Evolutionary conservation across 2,329 filamentous ascomycete genomes (phyloP).

Genomic region (Corinectria fuckeliana): DNA sequence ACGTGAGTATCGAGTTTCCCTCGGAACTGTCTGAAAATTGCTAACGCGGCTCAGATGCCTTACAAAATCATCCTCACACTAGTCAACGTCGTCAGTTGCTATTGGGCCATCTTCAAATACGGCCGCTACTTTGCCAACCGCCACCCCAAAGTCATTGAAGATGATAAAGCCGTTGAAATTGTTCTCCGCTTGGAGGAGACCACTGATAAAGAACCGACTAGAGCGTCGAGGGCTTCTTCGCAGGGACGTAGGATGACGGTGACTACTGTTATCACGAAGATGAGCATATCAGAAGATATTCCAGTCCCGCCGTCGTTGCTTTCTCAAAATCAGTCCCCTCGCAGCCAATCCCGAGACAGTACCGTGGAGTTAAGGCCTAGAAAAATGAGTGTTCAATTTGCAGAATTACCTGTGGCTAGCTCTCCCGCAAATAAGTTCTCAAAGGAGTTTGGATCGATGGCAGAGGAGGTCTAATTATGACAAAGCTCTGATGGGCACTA

Average conservation of each 20-base stretch:
- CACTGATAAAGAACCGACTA: not conserved
- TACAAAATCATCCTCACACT: constrained; percentile 11
- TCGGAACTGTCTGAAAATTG: not conserved
- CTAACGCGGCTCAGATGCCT: constrained; percentile 7
- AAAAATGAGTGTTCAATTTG: not conserved
- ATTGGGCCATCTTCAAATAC: constrained; percentile 20
- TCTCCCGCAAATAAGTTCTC: not conserved
- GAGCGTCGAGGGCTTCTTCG: not conserved
- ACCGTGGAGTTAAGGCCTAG: not conserved
- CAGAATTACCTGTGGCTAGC: not conserved
- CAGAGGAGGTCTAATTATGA: not conserved
- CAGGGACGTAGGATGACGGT: not conserved
- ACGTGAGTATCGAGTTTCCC: not conserved
- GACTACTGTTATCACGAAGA: not conserved
- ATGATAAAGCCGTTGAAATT: constrained; percentile 17
- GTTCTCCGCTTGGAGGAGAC: not conserved
- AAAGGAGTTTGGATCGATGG: not conserved
- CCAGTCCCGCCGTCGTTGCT: not conserved
- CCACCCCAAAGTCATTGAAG: constrained; percentile 15
- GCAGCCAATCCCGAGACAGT: not conserved
- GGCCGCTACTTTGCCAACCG: constrained; percentile 18
- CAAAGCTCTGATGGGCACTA: not conserved
- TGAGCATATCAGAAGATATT: not conserved
- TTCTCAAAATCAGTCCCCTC: not conserved
- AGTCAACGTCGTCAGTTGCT: constrained; percentile 14